A percentile compares a stretch with the other conserved stretches of the same genome.
Evolutionary conservation across 805 yeast genomes (phyloP).

Genomic region (Candida railenensis): DNA sequence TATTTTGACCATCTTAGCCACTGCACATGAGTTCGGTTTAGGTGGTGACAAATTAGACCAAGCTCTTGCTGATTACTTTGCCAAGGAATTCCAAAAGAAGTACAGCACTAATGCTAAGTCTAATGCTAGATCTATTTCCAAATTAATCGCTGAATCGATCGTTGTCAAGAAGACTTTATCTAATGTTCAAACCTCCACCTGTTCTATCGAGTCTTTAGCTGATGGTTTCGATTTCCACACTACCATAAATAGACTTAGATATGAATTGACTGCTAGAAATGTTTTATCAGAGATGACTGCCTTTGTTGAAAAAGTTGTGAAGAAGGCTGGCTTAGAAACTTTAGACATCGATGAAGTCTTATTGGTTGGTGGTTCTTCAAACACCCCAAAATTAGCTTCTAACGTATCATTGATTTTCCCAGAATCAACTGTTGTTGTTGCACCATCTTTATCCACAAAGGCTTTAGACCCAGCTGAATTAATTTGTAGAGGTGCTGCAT

Average conservation of each 20-base stretch:
- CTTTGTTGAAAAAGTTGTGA: conserved; percentile 71
- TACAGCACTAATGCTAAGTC: conserved; percentile 74
- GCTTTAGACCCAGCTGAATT: conserved; percentile 87
- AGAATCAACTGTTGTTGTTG: conserved; percentile 67
- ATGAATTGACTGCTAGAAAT: conserved; percentile 80
- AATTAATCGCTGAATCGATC: conserved; percentile 79
- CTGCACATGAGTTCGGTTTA: conserved; percentile 74
- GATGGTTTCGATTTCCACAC: conserved; percentile 94
- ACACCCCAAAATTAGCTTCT: conserved; percentile 85
- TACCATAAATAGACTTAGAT: conserved; percentile 89
- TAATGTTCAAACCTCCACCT: conserved; percentile 82
- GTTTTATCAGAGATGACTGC: conserved; percentile 73
- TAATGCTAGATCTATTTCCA: conserved; percentile 83
- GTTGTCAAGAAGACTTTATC: conserved; percentile 88
- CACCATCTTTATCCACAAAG: conserved; percentile 77
- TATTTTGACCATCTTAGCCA: conserved; percentile 81
- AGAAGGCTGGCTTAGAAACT: conserved; percentile 80
- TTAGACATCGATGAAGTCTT: conserved; percentile 89
- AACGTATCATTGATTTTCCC: conserved; percentile 78
- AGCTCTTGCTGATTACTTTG: conserved; percentile 76
- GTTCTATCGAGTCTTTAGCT: conserved; percentile 91
- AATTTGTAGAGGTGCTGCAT: conserved; percentile 91
- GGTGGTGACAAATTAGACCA: conserved; percentile 90
- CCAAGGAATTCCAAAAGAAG: conserved; percentile 93
- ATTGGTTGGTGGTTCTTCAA: conserved; percentile 90